phyloP scores from a whole-genome alignment of 768 basidiomycete species.

The Multifurca ochricompacta region DNA sequence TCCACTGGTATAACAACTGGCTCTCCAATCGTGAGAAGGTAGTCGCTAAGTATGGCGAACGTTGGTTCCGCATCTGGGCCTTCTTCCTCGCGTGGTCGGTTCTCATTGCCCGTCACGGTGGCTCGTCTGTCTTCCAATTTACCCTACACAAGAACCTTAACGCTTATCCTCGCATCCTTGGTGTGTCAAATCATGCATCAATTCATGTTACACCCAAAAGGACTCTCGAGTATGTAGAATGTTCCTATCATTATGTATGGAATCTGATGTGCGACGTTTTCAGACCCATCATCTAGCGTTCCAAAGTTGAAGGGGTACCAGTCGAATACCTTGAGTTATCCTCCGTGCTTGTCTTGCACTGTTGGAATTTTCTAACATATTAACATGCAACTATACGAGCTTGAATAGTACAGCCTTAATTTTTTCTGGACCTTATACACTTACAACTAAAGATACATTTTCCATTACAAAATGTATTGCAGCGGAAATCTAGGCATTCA shows the following conservation, averaged over 20 bases:
- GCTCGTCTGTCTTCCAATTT: constrained; percentile 91
- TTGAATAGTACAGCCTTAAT: neutral
- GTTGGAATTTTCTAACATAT: neutral
- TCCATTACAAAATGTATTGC: no score
- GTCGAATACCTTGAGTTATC: neutral
- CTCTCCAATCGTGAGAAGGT: constrained; percentile 86
- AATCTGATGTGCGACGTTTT: neutral
- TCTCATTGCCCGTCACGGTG: constrained; percentile 84
- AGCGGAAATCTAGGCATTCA: neutral
- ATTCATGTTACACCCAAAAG: constrained; percentile 59
- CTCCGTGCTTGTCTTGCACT: neutral
- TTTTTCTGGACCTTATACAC: neutral
- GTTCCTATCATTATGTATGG: no score
- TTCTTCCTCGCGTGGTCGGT: constrained; percentile 93
- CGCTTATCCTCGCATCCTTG: constrained; percentile 85
- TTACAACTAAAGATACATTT: neutral
- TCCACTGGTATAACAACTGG: constrained; percentile 98
- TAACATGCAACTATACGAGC: neutral
- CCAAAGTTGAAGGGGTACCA: neutral
- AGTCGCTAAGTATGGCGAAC: constrained; percentile 81
- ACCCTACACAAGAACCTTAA: constrained; percentile 98
- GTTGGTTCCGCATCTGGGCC: constrained; percentile 92
- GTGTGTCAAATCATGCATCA: constrained; percentile 72
- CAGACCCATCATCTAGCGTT: constrained; percentile 4
- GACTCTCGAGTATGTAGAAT: constrained; percentile 40